Evolutionary conservation across 139 green algal genomes (phyloP), one percentile per base, ranked within the genome.

Genomic region (Dunaliella sp.): DNA sequence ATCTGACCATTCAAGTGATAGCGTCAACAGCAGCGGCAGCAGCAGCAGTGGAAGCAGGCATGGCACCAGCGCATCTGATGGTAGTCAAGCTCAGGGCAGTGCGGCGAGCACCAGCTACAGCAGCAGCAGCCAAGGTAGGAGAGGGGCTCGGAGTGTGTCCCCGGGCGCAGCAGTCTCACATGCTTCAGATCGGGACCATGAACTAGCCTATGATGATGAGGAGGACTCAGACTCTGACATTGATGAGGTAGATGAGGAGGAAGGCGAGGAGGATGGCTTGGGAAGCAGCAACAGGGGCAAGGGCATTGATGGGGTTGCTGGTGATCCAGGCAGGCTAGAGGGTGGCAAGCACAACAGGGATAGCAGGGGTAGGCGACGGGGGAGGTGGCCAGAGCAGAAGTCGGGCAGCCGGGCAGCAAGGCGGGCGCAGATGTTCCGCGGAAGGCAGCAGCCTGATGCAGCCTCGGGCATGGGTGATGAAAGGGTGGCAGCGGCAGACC

Each of bases 191-290:
- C 3, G 78, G 3, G 28, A 31, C 74, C 7, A 24, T 3, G 78
- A 59, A 57, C 3, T n/a, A 65, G 48, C 7, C 16, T 65, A 65
- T 7, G 48, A 16, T 65, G 48, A 65, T 65, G 76, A 32, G 16
- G 25, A 32, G 30, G 76, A 38, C 85, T 76, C 16, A 3, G 76
- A 36, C 38, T 3, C 31, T 38, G 48, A 58, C 58, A 81, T 36
- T 0, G 87, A 81, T 38, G 85, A 86, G 21, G 86, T 81, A 24
- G 82, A 86, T 57, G 72, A 38, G 28, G 78, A 85, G 21, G 82
- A 85, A 16, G 48, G 7, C 32, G 87, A 73, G 0, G 87, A 88
- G 34, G 83, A 89, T 12, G 1, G 88, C 16, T 34, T 86, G 12
- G 90, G 83, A 78, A 34, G 80, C n/a, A n/a, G n/a, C n/a, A n/a